These are phyloP conservation scores for Fagopyrum homotropicum DNA, from an alignment of 148 eudicot genomes.

Conservation along the genomic window DNA sequence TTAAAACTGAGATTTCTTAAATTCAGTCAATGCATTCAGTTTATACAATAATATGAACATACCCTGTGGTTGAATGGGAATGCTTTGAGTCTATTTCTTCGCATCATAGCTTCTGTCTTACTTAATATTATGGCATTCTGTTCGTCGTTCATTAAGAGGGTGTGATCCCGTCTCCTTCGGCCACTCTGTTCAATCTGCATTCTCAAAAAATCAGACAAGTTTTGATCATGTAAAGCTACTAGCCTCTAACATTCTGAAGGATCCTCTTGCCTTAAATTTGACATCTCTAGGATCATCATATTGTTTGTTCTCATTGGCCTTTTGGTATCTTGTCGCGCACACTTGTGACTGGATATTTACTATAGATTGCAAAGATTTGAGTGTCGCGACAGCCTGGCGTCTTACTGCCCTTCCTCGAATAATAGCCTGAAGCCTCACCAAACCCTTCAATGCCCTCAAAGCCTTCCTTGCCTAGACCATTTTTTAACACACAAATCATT, in stretches of 20 bases:
- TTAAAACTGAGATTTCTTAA: not conserved
- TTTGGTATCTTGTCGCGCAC: constrained; percentile 53
- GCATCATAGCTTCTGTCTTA: constrained; percentile 51
- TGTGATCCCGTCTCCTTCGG: constrained; percentile 50
- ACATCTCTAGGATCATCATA: constrained; percentile 3
- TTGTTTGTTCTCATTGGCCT: constrained; percentile 18
- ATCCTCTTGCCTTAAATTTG: constrained; percentile 1
- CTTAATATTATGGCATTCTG: constrained; percentile 31
- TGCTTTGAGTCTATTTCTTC: constrained; percentile 49
- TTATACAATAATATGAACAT: not conserved
- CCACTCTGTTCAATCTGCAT: constrained; percentile 35
- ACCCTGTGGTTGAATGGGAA: constrained; percentile 50
- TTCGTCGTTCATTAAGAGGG: constrained; percentile 42
- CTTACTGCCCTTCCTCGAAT: constrained; percentile 67
- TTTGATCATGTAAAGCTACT: not conserved
- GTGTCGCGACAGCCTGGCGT: constrained; percentile 57
- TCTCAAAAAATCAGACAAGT: not conserved
- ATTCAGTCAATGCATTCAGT: not conserved
- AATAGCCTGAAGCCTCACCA: constrained; percentile 77
- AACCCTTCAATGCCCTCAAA: constrained; percentile 62
- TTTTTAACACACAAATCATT: not conserved
- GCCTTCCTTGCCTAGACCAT: constrained; percentile 69
- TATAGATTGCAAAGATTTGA: constrained; percentile 63
- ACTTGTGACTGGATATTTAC: constrained; percentile 62
- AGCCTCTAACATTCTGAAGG: not conserved